Evolutionary conservation across 192 early-diverging fungal genomes (phyloP).

Genomic region (Gryganskiella cystojenkinii): DNA sequence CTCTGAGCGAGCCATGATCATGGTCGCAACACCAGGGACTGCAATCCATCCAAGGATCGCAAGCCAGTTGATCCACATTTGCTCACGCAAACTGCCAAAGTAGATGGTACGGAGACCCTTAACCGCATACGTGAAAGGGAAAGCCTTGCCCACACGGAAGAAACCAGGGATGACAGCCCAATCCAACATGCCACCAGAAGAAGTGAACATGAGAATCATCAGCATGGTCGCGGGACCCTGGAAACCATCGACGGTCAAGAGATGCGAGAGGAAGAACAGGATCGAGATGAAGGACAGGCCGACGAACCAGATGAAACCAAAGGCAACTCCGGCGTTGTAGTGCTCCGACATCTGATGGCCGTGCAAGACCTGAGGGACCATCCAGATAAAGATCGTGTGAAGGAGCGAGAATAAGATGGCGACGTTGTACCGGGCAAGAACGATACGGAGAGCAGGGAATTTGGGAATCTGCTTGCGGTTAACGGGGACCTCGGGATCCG

Average conservation of each 20-base stretch:
- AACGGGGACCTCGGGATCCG: not conserved
- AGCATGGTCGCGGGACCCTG: constrained; percentile 40
- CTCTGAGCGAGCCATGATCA: constrained; percentile 44
- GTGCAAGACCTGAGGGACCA: constrained; percentile 45
- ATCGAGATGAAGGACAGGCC: constrained; percentile 40
- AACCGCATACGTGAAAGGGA: constrained; percentile 45
- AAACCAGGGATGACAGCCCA: constrained; percentile 48
- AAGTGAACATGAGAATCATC: constrained; percentile 51
- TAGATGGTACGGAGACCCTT: constrained; percentile 30
- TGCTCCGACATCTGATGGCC: constrained; percentile 40
- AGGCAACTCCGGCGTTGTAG: constrained; percentile 41
- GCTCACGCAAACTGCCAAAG: constrained; percentile 30
- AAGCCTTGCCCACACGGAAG: constrained; percentile 38
- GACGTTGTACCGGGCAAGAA: constrained; percentile 27
- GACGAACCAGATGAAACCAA: constrained; percentile 46
- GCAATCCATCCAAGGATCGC: constrained; percentile 39
- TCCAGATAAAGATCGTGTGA: constrained; percentile 48
- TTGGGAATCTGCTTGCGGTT: constrained; percentile 35
- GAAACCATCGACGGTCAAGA: constrained; percentile 48
- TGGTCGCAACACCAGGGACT: constrained; percentile 21
- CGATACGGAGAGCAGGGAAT: constrained; percentile 49
- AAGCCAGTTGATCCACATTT: constrained; percentile 54
- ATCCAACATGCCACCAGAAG: constrained; percentile 43
- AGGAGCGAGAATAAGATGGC: constrained; percentile 35
- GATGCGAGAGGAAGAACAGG: constrained; percentile 31